Evolutionary conservation across 768 basidiomycete genomes (phyloP), one percentile per base, ranked within the genome.

Genomic region (Tulasnella sp.): DNA sequence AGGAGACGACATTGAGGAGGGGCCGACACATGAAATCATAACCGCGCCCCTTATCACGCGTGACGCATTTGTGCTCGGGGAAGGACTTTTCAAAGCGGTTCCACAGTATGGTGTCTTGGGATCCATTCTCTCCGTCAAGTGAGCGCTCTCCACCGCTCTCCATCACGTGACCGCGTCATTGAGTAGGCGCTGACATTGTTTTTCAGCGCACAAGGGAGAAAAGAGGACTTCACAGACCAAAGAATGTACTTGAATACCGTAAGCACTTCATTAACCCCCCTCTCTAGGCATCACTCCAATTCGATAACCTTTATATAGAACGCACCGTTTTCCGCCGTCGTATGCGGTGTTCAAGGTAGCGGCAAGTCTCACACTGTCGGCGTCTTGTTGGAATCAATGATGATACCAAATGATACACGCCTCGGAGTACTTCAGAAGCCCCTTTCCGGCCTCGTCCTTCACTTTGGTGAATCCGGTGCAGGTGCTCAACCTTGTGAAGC

Each of bases 171-270:
- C 32, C 32, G 46, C 13, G 32, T 40, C 5, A 42, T 44, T 44
- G 44, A 44, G 44, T 7, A 40, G 40, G 40, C 4, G 44, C 0
- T 26, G 48, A 23, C 40, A 26, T 69, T n/a, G 37, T 2, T 72
- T 55, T 44, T 35, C 81, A 87, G 88, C 73, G 84, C 83, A 29
- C 84, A 86, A 72, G 85, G 81, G 71, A 80, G 80, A 15, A 80
- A 80, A 0, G 81, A 86, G 29, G 81, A 82, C 0, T 87, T 85
- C 0, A 77, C 82, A 0, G 90, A 91, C 79, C 85, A 85, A 2
- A 86, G 91, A 0, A 76, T 93, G 0, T 93, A 93, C 80, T 81
- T 92, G 15, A 93, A 93, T 81, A 92, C 91, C 0, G 91, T 91
- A 39, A 26, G 75, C 18, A 3, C 20, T 32, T 39, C 39, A 11